Percentiles rank a stretch among this genome's conserved stretches.
These are phyloP conservation scores for Azolla pinnata DNA, from an alignment of 75 land plant genomes.

Conservation along the genomic window DNA sequence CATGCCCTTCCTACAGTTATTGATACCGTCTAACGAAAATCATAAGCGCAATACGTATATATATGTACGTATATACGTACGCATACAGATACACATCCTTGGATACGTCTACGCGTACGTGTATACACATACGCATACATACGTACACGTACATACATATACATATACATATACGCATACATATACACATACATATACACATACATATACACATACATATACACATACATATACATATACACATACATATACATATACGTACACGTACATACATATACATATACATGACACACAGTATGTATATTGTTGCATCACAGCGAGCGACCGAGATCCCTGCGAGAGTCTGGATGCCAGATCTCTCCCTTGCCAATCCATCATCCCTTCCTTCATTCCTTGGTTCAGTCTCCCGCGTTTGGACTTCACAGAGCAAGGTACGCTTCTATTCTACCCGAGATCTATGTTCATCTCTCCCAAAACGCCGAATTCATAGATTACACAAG, in stretches of 20 bases:
- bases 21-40: too few relatives aligned
- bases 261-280: background rate
- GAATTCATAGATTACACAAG: too few relatives aligned
- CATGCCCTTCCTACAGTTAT: too few relatives aligned
- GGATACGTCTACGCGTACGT: background rate
- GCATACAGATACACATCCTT: background rate
- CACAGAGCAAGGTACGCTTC: too few relatives aligned
- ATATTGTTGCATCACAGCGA: background rate
- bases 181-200: background rate
- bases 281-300: too few relatives aligned
- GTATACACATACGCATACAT: background rate
- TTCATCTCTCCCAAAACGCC: too few relatives aligned
- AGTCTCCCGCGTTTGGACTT: background rate
- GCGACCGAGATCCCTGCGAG: background rate
- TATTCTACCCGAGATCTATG: too few relatives aligned
- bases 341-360: background rate
- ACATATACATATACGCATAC: constrained; percentile 1
- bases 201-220: background rate
- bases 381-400: background rate
- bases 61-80: background rate
- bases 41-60: too few relatives aligned
- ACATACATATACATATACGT: background rate
- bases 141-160: too few relatives aligned
- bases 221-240: background rate
- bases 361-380: background rate